Evolutionary conservation across 345 rosid species (phyloP).

Genomic region (Citrus cavaleriei): DNA sequence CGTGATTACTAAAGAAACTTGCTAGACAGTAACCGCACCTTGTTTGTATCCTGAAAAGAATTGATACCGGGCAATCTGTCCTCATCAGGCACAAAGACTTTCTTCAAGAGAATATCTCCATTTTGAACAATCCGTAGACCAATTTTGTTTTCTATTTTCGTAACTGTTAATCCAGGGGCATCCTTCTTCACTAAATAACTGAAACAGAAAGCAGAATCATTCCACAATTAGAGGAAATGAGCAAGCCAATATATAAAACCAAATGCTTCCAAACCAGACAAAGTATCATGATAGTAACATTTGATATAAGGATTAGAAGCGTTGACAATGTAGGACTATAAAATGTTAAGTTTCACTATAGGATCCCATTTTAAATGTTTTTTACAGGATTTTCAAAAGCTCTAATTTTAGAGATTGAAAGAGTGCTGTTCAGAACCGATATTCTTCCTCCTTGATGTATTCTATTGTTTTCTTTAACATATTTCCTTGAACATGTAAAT

Average conservation of each 20-base stretch:
- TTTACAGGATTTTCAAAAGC: not conserved
- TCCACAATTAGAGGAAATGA: not conserved
- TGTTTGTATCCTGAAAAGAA: constrained; percentile 87
- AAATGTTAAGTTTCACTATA: not conserved
- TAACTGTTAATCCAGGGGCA: constrained; percentile 82
- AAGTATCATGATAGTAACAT: not conserved
- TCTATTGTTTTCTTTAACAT: not conserved
- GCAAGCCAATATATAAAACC: not conserved
- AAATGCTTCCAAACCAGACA: not conserved
- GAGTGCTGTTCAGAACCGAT: not conserved
- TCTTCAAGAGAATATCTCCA: constrained; percentile 79
- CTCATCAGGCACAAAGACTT: constrained; percentile 84
- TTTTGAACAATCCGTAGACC: constrained; percentile 94
- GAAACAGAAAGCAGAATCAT: constrained; percentile 31
- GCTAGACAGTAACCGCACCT: constrained; percentile 46
- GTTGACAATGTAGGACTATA: not conserved
- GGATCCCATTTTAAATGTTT: not conserved
- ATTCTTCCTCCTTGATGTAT: not conserved
- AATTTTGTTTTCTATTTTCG: constrained; percentile 88
- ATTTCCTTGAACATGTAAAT: not conserved
- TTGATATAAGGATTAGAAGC: not conserved
- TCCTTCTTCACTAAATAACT: constrained; percentile 83
- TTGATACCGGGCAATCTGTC: constrained; percentile 84
- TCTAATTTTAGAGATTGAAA: not conserved
- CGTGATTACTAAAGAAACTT: constrained; percentile 6